Percentiles rank a stretch among this genome's conserved stretches.
Conservation (phyloP, 2,329 filamentous ascomycete genomes). For the Colletotrichum melonis region DNA sequence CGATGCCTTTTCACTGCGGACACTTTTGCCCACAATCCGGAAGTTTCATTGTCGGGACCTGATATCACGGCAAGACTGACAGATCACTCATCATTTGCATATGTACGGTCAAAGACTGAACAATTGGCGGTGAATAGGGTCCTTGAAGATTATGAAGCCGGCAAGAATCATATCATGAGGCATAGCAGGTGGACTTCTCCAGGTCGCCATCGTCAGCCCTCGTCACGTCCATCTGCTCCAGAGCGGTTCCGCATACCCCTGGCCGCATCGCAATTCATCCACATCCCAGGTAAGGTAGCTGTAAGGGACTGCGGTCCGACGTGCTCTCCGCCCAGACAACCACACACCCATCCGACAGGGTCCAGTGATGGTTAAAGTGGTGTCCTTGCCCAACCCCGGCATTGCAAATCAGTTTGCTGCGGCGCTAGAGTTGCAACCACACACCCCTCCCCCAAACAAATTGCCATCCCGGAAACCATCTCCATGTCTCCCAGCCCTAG, state of each 20-base stretch:
- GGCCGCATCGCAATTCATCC: conserved; percentile 4
- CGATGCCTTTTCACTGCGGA: no score
- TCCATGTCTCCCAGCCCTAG: neutral
- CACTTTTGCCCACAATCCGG: no score
- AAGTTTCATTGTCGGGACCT: no score
- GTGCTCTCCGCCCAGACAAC: conserved; percentile 39
- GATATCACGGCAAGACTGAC: neutral
- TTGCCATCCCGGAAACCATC: conserved; percentile 4
- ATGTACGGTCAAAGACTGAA: neutral
- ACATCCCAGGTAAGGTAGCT: conserved; percentile 38
- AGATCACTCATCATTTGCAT: neutral
- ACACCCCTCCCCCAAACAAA: conserved; percentile 39
- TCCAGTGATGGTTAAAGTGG: conserved; percentile 14
- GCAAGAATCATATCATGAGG: neutral
- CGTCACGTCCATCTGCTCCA: neutral
- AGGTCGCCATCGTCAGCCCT: neutral
- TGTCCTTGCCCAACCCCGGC: conserved; percentile 14
- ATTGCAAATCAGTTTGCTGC: conserved; percentile 1
- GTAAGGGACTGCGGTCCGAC: conserved; percentile 51
- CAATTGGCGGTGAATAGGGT: neutral
- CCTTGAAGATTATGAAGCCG: neutral
- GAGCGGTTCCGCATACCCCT: neutral
- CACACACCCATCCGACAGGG: neutral
- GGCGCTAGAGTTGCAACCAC: conserved; percentile 9
- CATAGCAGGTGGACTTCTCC: neutral